Conservation (phyloP, 23 red algal species). For the Chondrus crispus region DNA sequence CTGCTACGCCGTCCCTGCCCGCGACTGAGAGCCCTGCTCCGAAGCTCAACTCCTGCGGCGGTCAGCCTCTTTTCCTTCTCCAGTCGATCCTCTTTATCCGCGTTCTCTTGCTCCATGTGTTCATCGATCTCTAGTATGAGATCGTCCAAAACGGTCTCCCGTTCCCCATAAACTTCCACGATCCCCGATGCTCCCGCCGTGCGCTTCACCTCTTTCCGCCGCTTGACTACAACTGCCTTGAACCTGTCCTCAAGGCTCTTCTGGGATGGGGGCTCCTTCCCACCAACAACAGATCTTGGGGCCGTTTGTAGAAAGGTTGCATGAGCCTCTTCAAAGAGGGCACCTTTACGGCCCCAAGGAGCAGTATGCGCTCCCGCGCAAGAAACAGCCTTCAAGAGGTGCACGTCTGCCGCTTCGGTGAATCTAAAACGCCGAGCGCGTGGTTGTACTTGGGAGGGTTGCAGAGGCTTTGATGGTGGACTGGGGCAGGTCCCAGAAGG, state of each 20-base stretch:
- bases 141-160: constrained; percentile 15
- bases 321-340: too few species aligned
- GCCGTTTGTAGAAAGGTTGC: too few species aligned
- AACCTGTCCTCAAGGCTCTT: background rate
- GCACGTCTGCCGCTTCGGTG: too few species aligned
- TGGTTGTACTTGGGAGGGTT: too few species aligned
- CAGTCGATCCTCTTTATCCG: background rate
- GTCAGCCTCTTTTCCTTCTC: background rate
- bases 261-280: background rate
- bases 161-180: background rate
- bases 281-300: too few species aligned
- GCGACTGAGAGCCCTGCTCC: background rate
- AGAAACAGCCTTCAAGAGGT: too few species aligned
- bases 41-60: background rate
- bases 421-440: too few species aligned
- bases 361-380: too few species aligned
- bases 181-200: background rate
- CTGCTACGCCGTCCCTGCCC: background rate
- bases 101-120: background rate
- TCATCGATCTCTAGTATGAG: constrained; percentile 25
- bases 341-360: too few species aligned
- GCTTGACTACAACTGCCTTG: background rate
- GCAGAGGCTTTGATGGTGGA: too few species aligned
- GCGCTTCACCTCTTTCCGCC: background rate
- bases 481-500: too few species aligned